Evolutionary conservation across 371 early-diverging fungal genomes (phyloP), one percentile per base, ranked within the genome.

Genomic region (Syncephalis plumigaleata): DNA sequence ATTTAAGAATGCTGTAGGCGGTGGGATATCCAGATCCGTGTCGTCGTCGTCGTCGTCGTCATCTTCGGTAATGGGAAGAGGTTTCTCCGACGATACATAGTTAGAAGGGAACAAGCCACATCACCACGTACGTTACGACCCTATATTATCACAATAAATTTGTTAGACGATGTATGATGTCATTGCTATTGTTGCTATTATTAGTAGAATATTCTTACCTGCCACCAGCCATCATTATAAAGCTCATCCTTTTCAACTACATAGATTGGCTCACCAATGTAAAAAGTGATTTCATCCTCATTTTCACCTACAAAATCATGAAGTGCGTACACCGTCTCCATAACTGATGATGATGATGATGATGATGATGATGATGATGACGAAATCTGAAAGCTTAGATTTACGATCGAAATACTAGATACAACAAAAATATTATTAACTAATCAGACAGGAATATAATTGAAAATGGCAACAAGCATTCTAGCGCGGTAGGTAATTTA

Each of bases 151-250:
- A 20, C 24, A 26, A 13, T 17, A 9, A 15, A 26, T 39, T 39
- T 25, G 8, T 17, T 9, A 1, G 25, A 21, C 13, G 25, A 20
- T 21, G 16, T n/a, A 16, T 9, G 47, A 3, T 27, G 5, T 27
- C n/a, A 31, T 31, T 31, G 11, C 11, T 31, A 31, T 4, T 31
- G 11, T 31, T 15, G 27, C 9, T 27, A 22, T 17, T 43, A 31
- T 31, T 31, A 31, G 31, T 31, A n/a, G 24, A n/a, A 18, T 15
- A 18, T n/a, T 44, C 45, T 63, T 75, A 79, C 84, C 75, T 76
- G 71, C 84, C 84, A 87, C 88, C 88, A 87, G 24, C 86, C 86
- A 59, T 87, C 88, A 18, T 68, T 64, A 55, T 75, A 85, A 39
- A 72, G 63, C 31, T 84, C 84, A 57, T 87, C 88, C 53, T 70